Conservation (phyloP, 164 flowering plant species). For the Brasenia schreberi region DNA sequence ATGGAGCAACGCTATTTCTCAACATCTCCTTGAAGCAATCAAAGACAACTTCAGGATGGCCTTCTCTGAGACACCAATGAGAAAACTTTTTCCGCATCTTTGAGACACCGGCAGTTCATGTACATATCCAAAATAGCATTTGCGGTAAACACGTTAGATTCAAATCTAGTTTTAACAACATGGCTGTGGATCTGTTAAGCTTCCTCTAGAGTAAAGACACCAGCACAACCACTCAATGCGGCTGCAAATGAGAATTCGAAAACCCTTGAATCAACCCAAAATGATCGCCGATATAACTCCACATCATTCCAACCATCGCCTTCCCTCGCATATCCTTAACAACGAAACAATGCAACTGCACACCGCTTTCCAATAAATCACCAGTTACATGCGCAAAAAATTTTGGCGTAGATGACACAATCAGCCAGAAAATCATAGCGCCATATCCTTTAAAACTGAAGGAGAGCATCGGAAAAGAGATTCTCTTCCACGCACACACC, state of each 20-base stretch:
- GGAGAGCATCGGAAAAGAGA: conserved; percentile 32
- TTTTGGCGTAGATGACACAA: conserved; percentile 55
- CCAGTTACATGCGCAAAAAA: conserved; percentile 39
- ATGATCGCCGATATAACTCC: conserved; percentile 39
- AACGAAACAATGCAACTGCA: conserved; percentile 52
- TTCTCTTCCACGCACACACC: conserved; percentile 37
- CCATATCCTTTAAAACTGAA: conserved; percentile 32
- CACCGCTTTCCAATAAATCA: conserved; percentile 11
- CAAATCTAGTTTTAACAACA: conserved; percentile 44
- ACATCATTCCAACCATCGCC: conserved; percentile 69
- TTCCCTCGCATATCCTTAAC: conserved; percentile 67
- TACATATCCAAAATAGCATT: not conserved
- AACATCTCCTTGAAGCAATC: conserved; percentile 2
- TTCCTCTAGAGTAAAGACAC: conserved; percentile 35
- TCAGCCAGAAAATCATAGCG: conserved; percentile 19
- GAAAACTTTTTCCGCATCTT: not conserved
- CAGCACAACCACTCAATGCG: conserved; percentile 46
- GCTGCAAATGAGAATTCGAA: conserved; percentile 67
- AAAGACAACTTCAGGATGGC: not conserved
- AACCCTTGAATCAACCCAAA: conserved; percentile 28
- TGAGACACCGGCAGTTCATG: not conserved
- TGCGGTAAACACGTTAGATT: not conserved
- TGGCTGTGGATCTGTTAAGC: conserved; percentile 73
- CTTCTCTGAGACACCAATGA: not conserved
- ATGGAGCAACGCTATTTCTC: not conserved